Evolutionary conservation across 2,329 filamentous ascomycete species (phyloP).

Genomic region (Neofusicoccum ribis): DNA sequence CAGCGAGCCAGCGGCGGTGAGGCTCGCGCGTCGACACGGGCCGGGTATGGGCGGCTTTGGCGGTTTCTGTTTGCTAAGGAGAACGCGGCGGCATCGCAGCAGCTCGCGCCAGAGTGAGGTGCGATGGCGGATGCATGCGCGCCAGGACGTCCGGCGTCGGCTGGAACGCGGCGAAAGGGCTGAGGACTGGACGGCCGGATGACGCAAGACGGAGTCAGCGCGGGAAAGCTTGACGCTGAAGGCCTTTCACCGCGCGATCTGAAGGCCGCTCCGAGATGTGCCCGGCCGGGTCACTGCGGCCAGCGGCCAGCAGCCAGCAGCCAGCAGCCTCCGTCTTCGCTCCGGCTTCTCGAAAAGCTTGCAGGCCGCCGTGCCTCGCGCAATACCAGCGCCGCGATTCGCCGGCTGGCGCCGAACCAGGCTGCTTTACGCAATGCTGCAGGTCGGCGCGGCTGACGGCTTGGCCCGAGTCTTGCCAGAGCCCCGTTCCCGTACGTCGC

Average conservation of each 20-base stretch:
- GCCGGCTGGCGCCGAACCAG: too few species aligned
- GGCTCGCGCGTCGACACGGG: conserved; percentile 3
- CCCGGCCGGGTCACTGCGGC: background rate
- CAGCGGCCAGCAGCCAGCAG: too few species aligned
- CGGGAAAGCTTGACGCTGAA: background rate
- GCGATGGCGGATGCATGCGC: background rate
- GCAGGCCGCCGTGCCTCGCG: too few species aligned
- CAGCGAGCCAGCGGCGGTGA: background rate
- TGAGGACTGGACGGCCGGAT: conserved; percentile 8
- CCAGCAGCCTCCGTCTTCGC: background rate
- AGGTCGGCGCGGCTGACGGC: background rate
- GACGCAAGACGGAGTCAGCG: background rate
- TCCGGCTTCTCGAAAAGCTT: too few species aligned
- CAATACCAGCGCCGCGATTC: too few species aligned
- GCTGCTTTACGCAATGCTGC: conserved; percentile 6
- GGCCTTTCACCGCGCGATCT: background rate
- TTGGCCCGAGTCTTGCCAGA: conserved; percentile 8
- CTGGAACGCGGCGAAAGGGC: background rate
- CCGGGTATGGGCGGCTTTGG: conserved; percentile 12
- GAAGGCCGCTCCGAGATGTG: background rate
- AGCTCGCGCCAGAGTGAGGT: conserved; percentile 13
- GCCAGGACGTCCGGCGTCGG: conserved; percentile 4
- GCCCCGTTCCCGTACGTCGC: conserved; percentile 9
- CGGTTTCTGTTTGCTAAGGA: background rate
- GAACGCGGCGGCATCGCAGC: conserved; percentile 1